These are phyloP conservation scores for Coniochaeta sp. DNA, from an alignment of 2,329 filamentous ascomycete genomes.

Conservation along the genomic window DNA sequence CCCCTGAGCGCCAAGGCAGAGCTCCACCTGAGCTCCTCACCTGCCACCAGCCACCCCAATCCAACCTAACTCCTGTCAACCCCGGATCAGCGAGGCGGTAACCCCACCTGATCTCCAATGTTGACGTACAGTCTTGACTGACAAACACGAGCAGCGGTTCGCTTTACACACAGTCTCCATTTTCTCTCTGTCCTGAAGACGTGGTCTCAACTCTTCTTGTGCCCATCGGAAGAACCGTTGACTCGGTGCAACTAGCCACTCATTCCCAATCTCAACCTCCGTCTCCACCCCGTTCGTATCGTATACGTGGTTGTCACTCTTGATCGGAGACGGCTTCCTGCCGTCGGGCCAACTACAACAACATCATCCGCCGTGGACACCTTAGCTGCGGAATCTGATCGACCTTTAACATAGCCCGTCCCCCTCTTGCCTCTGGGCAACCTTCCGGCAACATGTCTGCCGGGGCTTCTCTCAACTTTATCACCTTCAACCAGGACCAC, in stretches of 20 bases:
- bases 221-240: too few relatives aligned
- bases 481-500: slow-evolving; percentile 99
- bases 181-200: neutral
- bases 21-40: neutral
- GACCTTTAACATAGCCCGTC: neutral
- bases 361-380: too few relatives aligned
- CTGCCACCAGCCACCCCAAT: slow-evolving; percentile 2
- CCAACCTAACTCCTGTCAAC: too few relatives aligned
- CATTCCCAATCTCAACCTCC: too few relatives aligned
- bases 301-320: too few relatives aligned
- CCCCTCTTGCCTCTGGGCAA: neutral
- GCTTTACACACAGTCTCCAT: too few relatives aligned
- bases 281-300: too few relatives aligned
- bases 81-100: neutral
- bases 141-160: too few relatives aligned
- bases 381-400: too few relatives aligned
- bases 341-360: too few relatives aligned
- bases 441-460: slow-evolving; percentile 1
- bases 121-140: neutral
- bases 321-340: neutral
- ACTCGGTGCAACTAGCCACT: too few relatives aligned
- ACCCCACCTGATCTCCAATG: slow-evolving; percentile 7
- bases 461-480: slow-evolving; percentile 75
- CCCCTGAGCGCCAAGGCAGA: neutral
- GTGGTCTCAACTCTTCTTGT: neutral